These are phyloP conservation scores for Excoecaria cochinchinensis DNA, from an alignment of 345 rosid genomes.

Conservation along the genomic window DNA sequence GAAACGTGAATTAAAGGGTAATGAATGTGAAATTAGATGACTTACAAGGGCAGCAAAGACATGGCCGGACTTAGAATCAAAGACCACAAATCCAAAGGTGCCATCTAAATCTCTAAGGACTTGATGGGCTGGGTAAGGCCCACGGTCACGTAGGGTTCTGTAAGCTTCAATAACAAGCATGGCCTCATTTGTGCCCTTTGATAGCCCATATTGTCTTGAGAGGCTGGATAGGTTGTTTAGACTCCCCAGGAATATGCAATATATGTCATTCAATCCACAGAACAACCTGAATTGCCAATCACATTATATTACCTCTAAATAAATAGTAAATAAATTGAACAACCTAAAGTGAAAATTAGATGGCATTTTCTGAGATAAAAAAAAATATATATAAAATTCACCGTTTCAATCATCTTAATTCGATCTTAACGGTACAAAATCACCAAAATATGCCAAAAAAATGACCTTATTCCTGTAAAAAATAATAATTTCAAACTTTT, in stretches of 20 bases:
- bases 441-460: too few relatives aligned
- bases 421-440: too few relatives aligned
- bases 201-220: slow-evolving; percentile 71
- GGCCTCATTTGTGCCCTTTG: slow-evolving; percentile 73
- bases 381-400: too few relatives aligned
- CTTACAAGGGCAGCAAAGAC: slow-evolving; percentile 80
- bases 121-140: slow-evolving; percentile 94
- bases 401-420: too few relatives aligned
- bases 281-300: slow-evolving; percentile 48
- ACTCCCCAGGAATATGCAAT: slow-evolving; percentile 71
- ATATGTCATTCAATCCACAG: slow-evolving; percentile 76
- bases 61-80: slow-evolving; percentile 63
- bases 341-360: too few relatives aligned
- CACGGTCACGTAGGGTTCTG: slow-evolving; percentile 80
- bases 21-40: too few relatives aligned
- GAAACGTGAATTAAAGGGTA: too few relatives aligned
- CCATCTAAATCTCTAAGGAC: slow-evolving; percentile 89
- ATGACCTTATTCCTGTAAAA: too few relatives aligned
- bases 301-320: too few relatives aligned
- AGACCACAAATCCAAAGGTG: slow-evolving; percentile 77
- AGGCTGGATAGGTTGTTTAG: slow-evolving; percentile 63
- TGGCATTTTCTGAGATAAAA: too few relatives aligned
- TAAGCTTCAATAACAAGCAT: slow-evolving; percentile 84
- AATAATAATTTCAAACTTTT: too few relatives aligned
- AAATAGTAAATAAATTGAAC: too few relatives aligned